Conservation (phyloP, 129 eudicot genomes). For the carrot (Daucus carota) region DH1_v3.0 NC_030386.2:7920001-7920500, state of each 20-base stretch:
- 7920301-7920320: constrained; percentile 83
- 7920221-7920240: not conserved
- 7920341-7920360: constrained; percentile 90
- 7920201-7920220: not conserved
- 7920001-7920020: no score
- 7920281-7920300: constrained; percentile 16
- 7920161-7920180: not conserved
- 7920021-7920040: no score
- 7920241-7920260: not conserved
- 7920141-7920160: not conserved
- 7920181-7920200: not conserved
- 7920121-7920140: not conserved
- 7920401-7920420: constrained; percentile 95
- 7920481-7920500: not conserved
- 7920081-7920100: no score
- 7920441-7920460: not conserved
- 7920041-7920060: no score
- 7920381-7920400: constrained; percentile 88
- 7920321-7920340: constrained; percentile 93
- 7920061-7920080: no score
- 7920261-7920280: not conserved
- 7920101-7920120: no score
- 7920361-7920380: constrained; percentile 77
- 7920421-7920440: constrained; percentile 16
- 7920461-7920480: not conserved